Percentiles rank a stretch among this genome's conserved stretches.
These are phyloP conservation scores for Asterophora lycoperdoides DNA, from an alignment of 768 basidiomycete genomes.

Conservation along the genomic window DNA sequence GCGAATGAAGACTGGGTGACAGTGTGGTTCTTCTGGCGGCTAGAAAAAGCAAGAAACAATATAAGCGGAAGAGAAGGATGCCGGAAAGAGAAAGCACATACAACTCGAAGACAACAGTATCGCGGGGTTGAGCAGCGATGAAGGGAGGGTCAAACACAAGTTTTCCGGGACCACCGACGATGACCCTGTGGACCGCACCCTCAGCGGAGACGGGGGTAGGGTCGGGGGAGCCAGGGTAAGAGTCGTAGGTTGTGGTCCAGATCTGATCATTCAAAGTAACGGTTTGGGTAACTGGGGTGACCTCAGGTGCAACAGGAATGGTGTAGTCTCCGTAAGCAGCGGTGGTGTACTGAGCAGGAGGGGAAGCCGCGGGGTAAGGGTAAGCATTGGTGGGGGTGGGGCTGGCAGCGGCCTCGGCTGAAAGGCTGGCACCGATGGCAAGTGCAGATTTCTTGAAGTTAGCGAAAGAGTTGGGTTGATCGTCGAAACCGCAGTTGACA, in stretches of 20 bases:
- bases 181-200: constrained; percentile 47
- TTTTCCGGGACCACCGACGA: constrained; percentile 47
- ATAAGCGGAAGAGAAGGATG: background rate
- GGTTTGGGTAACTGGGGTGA: constrained; percentile 41
- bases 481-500: constrained; percentile 56
- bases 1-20: constrained; percentile 61
- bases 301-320: constrained; percentile 45
- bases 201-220: constrained; percentile 46
- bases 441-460: constrained; percentile 58
- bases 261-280: constrained; percentile 38
- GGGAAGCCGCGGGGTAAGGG: constrained; percentile 22
- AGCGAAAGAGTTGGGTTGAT: constrained; percentile 53
- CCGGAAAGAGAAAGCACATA: constrained; percentile 24
- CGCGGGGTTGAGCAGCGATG: constrained; percentile 48
- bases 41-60: constrained; percentile 23
- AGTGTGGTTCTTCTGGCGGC: constrained; percentile 65
- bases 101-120: constrained; percentile 60
- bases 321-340: constrained; percentile 49
- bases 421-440: constrained; percentile 47
- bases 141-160: constrained; percentile 49
- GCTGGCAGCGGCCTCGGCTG: constrained; percentile 37
- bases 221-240: constrained; percentile 50
- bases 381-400: constrained; percentile 26
- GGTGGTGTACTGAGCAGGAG: constrained; percentile 30
- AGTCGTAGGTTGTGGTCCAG: constrained; percentile 58